A percentile compares a stretch with the other conserved stretches of the same genome.
phyloP scores from a whole-genome alignment of 108 stramenopile species.

The Parietichytrium sp. region DNA sequence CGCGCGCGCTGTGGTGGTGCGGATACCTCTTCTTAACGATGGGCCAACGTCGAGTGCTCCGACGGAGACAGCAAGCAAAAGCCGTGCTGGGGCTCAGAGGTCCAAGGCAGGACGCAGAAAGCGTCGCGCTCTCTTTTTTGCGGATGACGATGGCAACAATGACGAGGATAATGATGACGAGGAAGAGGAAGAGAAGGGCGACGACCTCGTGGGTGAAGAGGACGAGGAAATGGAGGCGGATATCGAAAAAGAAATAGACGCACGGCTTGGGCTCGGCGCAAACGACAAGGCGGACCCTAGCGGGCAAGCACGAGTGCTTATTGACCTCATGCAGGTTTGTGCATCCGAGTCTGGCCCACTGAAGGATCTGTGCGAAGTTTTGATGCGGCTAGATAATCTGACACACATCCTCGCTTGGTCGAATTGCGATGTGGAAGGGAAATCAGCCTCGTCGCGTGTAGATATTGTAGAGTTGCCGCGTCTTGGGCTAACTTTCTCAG shows the following conservation, averaged over 20 bases:
- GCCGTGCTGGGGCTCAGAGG: neutral
- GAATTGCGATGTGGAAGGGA: neutral
- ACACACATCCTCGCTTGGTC: constrained; percentile 33
- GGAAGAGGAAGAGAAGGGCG: constrained; percentile 52
- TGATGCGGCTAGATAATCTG: constrained; percentile 11
- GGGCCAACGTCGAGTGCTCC: no score
- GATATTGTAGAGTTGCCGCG: constrained; percentile 33
- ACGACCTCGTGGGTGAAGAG: no score
- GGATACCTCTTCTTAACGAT: neutral
- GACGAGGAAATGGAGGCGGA: neutral
- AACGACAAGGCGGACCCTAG: constrained; percentile 5
- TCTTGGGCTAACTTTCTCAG: constrained; percentile 9
- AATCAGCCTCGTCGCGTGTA: neutral
- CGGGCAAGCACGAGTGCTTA: neutral
- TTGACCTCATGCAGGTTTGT: constrained; percentile 12
- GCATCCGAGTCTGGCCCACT: constrained; percentile 1
- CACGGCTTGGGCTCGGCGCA: neutral
- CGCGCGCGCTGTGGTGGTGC: neutral
- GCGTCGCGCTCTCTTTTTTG: no score
- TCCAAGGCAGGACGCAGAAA: neutral
- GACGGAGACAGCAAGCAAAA: no score
- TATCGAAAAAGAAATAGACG: neutral
- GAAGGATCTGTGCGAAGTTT: constrained; percentile 20
- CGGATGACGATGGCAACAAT: no score
- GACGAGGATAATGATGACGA: constrained; percentile 54